Base-by-base conservation (phyloP, 805 yeast species). In the Candida corydali region DNA sequence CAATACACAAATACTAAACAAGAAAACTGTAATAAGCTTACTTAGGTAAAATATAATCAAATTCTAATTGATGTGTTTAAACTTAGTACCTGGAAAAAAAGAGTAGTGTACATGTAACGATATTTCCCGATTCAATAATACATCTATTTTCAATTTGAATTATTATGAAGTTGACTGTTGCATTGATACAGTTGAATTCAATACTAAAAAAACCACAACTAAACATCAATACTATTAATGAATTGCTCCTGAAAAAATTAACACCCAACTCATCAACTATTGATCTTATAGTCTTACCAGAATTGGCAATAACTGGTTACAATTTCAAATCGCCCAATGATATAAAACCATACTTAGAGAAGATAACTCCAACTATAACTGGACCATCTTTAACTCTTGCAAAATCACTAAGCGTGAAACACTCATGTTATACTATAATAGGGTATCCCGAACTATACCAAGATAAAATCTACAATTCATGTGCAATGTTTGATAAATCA, bases 271-370 rank as follows among this genome's bases (percentile, higher is more conserved):
- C 34, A n/a, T 46, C 47, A 26, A 53, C 55, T 5, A 75, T 79
- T 1, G 94, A 87, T 52, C 46, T 88, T n/a, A 55, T 88, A 6
- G 73, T 88, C 1, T 68, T 89, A 5, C 95, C 97, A 0, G 97
- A 88, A 50, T 59, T 88, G 34, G 87, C 94, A 0, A 60, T 89
- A 9, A 83, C 95, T 0, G 96, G 96, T 1, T 88, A 88, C 55
- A 82, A 81, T 50, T 89, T 82, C 59, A 52, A 57, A 19, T 55
- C 62, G 17, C 57, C 54, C 28, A 53, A 49, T 0, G 75, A 69
- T 26, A 78, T 82, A 15, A 55, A 49, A 33, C 89, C 91, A 2
- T 80, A 57, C 47, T 53, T 82, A 18, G 89, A 84, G 42, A 11
- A 9, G 6, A 14, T 7, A 12, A 38, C 36, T 10, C n/a, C 64